These are phyloP conservation scores for Chamaecyparis obtusa DNA, from an alignment of 75 land plant species.

Conservation along the genomic window DNA sequence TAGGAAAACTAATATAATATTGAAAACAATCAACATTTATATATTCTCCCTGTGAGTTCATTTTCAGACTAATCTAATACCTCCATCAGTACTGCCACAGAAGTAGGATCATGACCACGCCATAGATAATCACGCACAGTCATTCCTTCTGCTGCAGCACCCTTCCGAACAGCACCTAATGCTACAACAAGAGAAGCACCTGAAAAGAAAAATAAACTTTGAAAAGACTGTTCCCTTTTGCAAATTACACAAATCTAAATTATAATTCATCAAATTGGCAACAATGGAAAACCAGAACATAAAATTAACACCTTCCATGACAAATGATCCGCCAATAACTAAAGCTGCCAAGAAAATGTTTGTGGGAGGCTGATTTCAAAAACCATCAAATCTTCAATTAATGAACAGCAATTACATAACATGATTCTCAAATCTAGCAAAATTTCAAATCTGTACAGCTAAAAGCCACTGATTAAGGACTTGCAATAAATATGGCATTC, in stretches of 20 bases:
- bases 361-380: constrained; percentile 58
- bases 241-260: not conserved
- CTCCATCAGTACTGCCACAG: constrained; percentile 99
- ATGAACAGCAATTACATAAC: not conserved
- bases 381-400: not conserved
- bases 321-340: constrained; percentile 88
- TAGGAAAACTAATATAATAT: not conserved
- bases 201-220: constrained; percentile 16
- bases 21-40: not conserved
- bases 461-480: not conserved
- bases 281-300: not conserved
- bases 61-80: constrained; percentile 19
- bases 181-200: constrained; percentile 94
- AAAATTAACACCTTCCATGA: constrained; percentile 76
- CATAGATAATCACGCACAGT: constrained; percentile 81
- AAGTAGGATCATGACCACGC: constrained; percentile 99
- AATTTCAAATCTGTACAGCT: not conserved
- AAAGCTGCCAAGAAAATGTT: constrained; percentile 77
- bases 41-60: not conserved
- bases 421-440: not conserved
- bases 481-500: not conserved
- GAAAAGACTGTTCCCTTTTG: not conserved
- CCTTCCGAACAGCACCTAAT: constrained; percentile 85
- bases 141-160: constrained; percentile 98
- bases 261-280: not conserved